Evolutionary conservation across 768 basidiomycete species (phyloP).

Genomic region (Leccinum ochraceum): DNA sequence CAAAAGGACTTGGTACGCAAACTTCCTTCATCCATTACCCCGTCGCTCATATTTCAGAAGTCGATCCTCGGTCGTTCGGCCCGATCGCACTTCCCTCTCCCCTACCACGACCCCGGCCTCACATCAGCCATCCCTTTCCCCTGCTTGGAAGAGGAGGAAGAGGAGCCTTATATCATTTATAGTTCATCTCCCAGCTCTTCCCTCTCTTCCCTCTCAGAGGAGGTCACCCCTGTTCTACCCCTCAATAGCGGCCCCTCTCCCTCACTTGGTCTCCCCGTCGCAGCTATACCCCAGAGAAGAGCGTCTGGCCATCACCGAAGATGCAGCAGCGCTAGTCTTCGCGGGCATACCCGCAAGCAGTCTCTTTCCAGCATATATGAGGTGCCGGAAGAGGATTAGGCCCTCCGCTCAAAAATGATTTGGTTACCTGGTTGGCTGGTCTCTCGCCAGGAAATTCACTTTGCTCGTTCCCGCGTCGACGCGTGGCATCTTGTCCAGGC

Average conservation of each 20-base stretch:
- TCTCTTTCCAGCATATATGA: constrained; percentile 35
- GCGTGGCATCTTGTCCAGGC: constrained; percentile 15
- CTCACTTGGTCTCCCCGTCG: constrained; percentile 7
- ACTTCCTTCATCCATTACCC: background rate
- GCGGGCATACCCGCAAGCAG: constrained; percentile 32
- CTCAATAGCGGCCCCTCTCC: constrained; percentile 17
- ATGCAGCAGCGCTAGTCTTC: constrained; percentile 33
- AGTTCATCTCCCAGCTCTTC: constrained; percentile 36
- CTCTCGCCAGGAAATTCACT: constrained; percentile 14
- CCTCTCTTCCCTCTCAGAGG: constrained; percentile 35
- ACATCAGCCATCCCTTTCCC: constrained; percentile 29
- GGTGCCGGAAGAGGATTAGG: constrained; percentile 35
- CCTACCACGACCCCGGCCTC: constrained; percentile 12
- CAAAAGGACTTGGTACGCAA: constrained; percentile 26
- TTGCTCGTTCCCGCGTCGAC: constrained; percentile 14
- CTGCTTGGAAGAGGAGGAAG: constrained; percentile 30
- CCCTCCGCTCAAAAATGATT: background rate
- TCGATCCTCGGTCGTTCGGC: constrained; percentile 20
- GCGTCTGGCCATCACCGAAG: constrained; percentile 30
- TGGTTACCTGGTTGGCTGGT: constrained; percentile 22
- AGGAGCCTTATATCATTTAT: constrained; percentile 36
- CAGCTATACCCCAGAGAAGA: constrained; percentile 18
- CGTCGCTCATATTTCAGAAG: constrained; percentile 11
- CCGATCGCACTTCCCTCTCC: constrained; percentile 11
- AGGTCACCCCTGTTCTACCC: constrained; percentile 28